A percentile compares a stretch with the other conserved stretches of the same genome.
phyloP scores from a whole-genome alignment of 2,329 filamentous ascomycete species.

The Grosmannia serpens region DNA sequence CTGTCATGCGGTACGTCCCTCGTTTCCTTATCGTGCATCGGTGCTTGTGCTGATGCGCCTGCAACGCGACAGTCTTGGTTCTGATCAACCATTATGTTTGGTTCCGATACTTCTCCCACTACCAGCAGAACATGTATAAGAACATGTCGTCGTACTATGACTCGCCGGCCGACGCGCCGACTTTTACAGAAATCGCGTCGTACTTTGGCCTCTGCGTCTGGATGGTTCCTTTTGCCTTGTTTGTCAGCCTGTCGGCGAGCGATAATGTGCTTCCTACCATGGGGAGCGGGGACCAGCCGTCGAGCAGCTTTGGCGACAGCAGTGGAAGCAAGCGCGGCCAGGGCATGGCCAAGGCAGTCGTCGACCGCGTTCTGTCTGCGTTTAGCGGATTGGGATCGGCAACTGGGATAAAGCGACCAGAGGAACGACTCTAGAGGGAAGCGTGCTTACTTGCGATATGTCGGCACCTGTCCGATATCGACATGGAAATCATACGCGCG shows the following conservation, averaged over 20 bases:
- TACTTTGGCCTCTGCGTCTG: constrained; percentile 96
- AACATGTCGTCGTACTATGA: constrained; percentile 52
- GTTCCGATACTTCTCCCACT: constrained; percentile 81
- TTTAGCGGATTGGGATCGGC: constrained; percentile 34
- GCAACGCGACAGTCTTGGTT: constrained; percentile 58
- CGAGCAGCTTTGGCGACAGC: constrained; percentile 23
- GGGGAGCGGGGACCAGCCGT: constrained; percentile 49
- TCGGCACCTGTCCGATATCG: background rate
- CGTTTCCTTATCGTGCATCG: background rate
- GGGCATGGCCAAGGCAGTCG: constrained; percentile 55
- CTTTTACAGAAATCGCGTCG: constrained; percentile 86
- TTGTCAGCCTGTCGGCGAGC: constrained; percentile 85
- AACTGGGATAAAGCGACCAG: constrained; percentile 28
- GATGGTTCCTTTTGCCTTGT: constrained; percentile 90
- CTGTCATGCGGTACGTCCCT: constrained; percentile 56
- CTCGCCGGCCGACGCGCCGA: constrained; percentile 51
- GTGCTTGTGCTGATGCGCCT: background rate
- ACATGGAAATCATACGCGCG: background rate
- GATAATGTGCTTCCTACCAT: constrained; percentile 94
- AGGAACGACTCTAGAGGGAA: constrained; percentile 21
- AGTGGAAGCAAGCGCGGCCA: constrained; percentile 37
- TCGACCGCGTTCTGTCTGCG: constrained; percentile 43
- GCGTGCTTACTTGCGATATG: background rate
- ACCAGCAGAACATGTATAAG: constrained; percentile 45
- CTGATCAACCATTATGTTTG: constrained; percentile 87